Percentiles rank a stretch among this genome's conserved stretches.
These are phyloP conservation scores for Litsea cubeba DNA, from an alignment of 164 flowering plant genomes.

Conservation along the genomic window DNA sequence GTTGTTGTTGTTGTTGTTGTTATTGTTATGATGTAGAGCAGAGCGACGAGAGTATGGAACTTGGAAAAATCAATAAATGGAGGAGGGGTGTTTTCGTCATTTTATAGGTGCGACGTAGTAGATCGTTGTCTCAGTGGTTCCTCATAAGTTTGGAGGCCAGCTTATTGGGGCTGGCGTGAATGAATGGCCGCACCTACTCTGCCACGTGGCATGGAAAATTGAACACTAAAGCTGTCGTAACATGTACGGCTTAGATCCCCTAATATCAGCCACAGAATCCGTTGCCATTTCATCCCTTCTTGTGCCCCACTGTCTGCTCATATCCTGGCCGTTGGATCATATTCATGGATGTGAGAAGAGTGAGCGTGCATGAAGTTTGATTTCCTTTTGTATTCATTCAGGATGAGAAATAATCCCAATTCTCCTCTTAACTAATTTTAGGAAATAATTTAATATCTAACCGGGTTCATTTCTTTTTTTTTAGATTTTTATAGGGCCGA, in stretches of 20 bases:
- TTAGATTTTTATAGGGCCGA: fast-evolving
- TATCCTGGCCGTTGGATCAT: too few species aligned
- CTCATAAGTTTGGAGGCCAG: not conserved
- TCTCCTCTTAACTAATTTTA: too few species aligned
- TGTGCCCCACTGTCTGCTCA: too few species aligned
- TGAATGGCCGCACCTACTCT: slow-evolving; percentile 3
- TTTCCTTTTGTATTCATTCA: too few species aligned
- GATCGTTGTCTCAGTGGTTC: too few species aligned
- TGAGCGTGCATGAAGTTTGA: too few species aligned
- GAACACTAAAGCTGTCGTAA: not conserved
- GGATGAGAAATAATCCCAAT: too few species aligned
- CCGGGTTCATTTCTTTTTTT: too few species aligned
- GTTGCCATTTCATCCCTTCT: too few species aligned
- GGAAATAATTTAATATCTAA: too few species aligned
- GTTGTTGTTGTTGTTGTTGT: too few species aligned
- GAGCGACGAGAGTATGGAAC: not conserved
- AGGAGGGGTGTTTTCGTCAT: not conserved
- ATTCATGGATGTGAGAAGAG: too few species aligned
- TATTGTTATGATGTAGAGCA: not conserved
- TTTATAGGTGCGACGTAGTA: not conserved
- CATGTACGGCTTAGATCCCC: not conserved
- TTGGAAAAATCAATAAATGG: not conserved
- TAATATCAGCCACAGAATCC: not conserved
- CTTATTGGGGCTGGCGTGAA: not conserved
- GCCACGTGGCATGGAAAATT: slow-evolving; percentile 1